Base-by-base conservation (phyloP, 345 rosid genomes). In the Moricandia arvensis region DNA sequence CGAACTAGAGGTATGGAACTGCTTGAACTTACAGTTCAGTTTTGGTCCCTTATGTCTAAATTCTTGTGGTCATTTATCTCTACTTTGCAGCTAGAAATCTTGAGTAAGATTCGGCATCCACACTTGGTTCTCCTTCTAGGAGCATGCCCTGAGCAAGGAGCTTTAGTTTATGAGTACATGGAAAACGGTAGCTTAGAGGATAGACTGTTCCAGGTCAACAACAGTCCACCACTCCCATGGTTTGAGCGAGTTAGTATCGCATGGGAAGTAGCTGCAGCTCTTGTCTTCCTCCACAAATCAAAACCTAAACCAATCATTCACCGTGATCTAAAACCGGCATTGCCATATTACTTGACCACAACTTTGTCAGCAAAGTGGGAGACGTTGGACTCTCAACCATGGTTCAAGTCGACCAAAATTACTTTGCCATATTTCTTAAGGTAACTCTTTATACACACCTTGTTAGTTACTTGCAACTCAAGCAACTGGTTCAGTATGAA, bases 61-160 rank as follows among this genome's bases (percentile, higher is more conserved):
- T 21, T 21, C 24, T 21, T 21, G 24, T 21, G 24, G 24, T 21
- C 24, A 21, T 21, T 2, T 21, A 21, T 21, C 57, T 54, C 62
- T 75, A 45, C 17, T 34, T 62, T 80, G 77, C 93, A 93, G 98
- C 86, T 93, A 13, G 96, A 91, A 69, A 82, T 93, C 73, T 83
- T 93, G 81, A 90, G 96, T 84, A 90, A 82, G 82, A 85, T 90
- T 62, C 88, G 85, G 10, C 98, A 93, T 31, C 97, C 97, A 0
- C 91, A 93, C 82, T 82, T 93, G 85, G 89, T 93, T 59, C 87
- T 91, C 45, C 98, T 93, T 79, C 85, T 93, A 26, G 98, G 98
- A 65, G 98, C 98, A 11, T 93, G 98, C 68, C 88, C 85, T 2
- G 94, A 88, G 37, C 91, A 73, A 13, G 91, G 92, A 60, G 89